These are phyloP conservation scores for Dicorynia guianensis DNA, from an alignment of 306 rosid genomes.

Conservation along the genomic window DNA sequence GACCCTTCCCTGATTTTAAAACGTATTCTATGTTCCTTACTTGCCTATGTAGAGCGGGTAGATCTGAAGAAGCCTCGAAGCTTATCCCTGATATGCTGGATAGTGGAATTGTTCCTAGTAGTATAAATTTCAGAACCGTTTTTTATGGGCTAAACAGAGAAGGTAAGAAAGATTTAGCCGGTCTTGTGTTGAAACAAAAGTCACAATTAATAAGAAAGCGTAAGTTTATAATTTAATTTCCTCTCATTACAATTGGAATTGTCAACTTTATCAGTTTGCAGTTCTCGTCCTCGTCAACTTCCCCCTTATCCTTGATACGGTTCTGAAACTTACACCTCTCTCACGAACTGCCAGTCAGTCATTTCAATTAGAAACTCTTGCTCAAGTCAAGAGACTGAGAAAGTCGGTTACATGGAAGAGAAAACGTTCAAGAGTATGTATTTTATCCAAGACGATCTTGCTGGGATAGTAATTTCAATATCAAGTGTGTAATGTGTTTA, in stretches of 20 bases:
- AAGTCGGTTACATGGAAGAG: not conserved
- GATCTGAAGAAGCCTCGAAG: slow-evolving; percentile 82
- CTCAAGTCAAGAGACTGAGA: not conserved
- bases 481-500: not conserved
- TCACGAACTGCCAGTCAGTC: not conserved
- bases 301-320: not conserved
- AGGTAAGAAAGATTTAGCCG: slow-evolving; percentile 79
- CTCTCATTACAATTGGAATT: slow-evolving; percentile 3
- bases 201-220: slow-evolving; percentile 62
- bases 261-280: not conserved
- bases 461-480: not conserved
- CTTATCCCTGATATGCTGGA: slow-evolving; percentile 70
- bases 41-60: slow-evolving; percentile 70
- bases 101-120: slow-evolving; percentile 80
- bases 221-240: slow-evolving; percentile 53
- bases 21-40: slow-evolving; percentile 78
- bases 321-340: not conserved
- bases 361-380: not conserved
- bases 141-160: slow-evolving; percentile 79
- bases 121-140: slow-evolving; percentile 74
- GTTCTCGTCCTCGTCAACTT: not conserved
- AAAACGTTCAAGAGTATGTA: not conserved
- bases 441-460: not conserved
- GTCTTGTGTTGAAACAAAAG: slow-evolving; percentile 65
- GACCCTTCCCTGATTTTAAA: slow-evolving; percentile 82